Conservation (phyloP, 805 yeast genomes). For the Diddensiella santjacobensis region DNA sequence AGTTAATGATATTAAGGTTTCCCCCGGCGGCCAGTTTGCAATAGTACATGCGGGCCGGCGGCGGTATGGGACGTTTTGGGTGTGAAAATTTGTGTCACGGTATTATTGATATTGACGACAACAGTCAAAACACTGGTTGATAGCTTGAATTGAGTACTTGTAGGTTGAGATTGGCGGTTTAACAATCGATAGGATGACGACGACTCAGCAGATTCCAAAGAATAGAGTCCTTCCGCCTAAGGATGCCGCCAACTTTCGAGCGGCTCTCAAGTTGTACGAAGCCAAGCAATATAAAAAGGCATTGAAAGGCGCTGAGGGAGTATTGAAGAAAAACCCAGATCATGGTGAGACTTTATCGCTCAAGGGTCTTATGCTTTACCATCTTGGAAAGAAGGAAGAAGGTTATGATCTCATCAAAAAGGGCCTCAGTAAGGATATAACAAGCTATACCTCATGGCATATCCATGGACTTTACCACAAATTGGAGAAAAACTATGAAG, state of each 20-base stretch:
- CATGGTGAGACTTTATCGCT: slow-evolving; percentile 81
- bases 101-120: too few relatives aligned
- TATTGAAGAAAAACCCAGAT: slow-evolving; percentile 68
- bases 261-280: slow-evolving; percentile 81
- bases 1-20: too few relatives aligned
- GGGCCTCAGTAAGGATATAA: slow-evolving; percentile 56
- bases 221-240: slow-evolving; percentile 40
- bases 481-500: slow-evolving; percentile 60
- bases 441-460: slow-evolving; percentile 74
- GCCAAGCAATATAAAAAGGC: slow-evolving; percentile 83
- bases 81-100: too few relatives aligned
- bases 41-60: too few relatives aligned
- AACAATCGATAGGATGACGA: neutral
- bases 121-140: too few relatives aligned
- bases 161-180: too few relatives aligned
- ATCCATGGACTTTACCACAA: slow-evolving; percentile 82
- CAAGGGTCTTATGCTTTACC: slow-evolving; percentile 69
- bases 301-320: slow-evolving; percentile 66
- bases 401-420: slow-evolving; percentile 57
- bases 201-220: slow-evolving; percentile 22
- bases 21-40: too few relatives aligned
- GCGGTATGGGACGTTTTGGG: too few relatives aligned
- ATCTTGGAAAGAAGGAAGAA: slow-evolving; percentile 56
- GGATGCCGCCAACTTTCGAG: slow-evolving; percentile 73
- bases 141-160: too few relatives aligned